Evolutionary conservation across 495 filamentous ascomycete genomes (phyloP), one percentile per base, ranked within the genome.

Genomic region (Penicillium manginii): DNA sequence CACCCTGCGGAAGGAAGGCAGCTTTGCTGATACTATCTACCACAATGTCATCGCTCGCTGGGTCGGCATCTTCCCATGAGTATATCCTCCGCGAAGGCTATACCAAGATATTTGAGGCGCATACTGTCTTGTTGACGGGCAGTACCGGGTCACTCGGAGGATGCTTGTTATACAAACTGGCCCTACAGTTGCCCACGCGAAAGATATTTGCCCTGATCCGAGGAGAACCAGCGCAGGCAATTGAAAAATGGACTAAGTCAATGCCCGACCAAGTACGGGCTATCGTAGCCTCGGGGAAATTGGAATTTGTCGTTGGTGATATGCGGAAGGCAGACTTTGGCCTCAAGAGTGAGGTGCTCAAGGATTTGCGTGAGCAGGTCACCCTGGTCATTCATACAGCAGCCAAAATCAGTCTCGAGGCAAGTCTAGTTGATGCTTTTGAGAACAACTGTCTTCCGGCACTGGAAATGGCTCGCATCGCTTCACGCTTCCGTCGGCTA

Each of bases 361-460:
- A 64, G 19, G 46, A 57, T 29, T 48, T 76, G 12, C 62, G 56
- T 9, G 59, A 63, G 10, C 54, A 75, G 55, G 67, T 75, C 6
- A 76, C 72, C 0, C 50, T 76, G n/a, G 67, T 73, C 3, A 75
- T 76, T n/a, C 68, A 76, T 17, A 59, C 75, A 6, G 73, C 75
- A 1, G 75, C 73, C 9, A 73, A 70, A 17, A 76, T 76, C 57
- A 63, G 63, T 0, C 63, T 78, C 11, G 66, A 71, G 26, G 65
- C 70, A 4, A 61, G 58, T 22, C 56, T 74, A 5, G 33, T 54
- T 1, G 70, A 78, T n/a, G 67, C 75, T 8, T 52, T 78, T 10
- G 66, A 72, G 39, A 71, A 68, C 52, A 78, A 78, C 26, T 76
- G 72, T 49, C 66, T 76, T 3, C 73, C 75, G 4, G 55, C 70